Base-by-base conservation (phyloP, 192 early-diverging fungal species). In the Gaertneriomyces semiglobifer region DNA sequence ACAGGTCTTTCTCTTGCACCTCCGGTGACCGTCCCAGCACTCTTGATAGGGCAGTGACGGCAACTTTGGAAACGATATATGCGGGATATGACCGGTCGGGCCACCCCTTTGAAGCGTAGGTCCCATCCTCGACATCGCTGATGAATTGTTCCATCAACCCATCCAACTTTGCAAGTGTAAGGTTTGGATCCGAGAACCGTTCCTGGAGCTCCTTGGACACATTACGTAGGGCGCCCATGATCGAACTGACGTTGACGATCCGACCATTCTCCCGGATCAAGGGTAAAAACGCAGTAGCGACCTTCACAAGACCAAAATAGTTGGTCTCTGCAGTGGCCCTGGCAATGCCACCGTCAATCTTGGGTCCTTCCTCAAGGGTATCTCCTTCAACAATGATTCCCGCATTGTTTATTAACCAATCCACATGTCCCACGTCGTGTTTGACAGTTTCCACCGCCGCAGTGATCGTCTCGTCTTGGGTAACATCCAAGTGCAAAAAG, bases 41-140 rank as follows among this genome's bases (percentile, higher is more conserved):
- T 20, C 56, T 41, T 1, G 65, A n/a, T 19, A 67, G 33, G 14
- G 58, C 65, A 7, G 55, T 67, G 20, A 62, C 20, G 7, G 56
- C 65, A 3, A 67, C 44, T 47, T 67, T 67, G 5, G 65, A 67
- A 11, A 44, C 42, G 5, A 55, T 57, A 44, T 67, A 67, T 6
- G 65, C 58, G 5, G 56, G 56, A 44, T 67, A 67, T 6, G 65
- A 39, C 16, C n/a, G 38, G 20, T 62, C 5, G 12, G 65, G 65
- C 65, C 65, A 67, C 7, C 65, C 65, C 43, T 67, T 67, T n/a
- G 19, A 33, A 11, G 61, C 18, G n/a, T 67, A 67, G 7, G 65
- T 67, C 2, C 65, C 58, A 16, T 67, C 65, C 6, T n/a, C 43
- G 16, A 67, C 65, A n/a, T 38, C 57, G 11, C 12, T 10, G 2